A percentile compares a stretch with the other conserved stretches of the same genome.
Evolutionary conservation across 2,329 filamentous ascomycete genomes (phyloP).

Genomic region (Fusarium miscanthi): DNA sequence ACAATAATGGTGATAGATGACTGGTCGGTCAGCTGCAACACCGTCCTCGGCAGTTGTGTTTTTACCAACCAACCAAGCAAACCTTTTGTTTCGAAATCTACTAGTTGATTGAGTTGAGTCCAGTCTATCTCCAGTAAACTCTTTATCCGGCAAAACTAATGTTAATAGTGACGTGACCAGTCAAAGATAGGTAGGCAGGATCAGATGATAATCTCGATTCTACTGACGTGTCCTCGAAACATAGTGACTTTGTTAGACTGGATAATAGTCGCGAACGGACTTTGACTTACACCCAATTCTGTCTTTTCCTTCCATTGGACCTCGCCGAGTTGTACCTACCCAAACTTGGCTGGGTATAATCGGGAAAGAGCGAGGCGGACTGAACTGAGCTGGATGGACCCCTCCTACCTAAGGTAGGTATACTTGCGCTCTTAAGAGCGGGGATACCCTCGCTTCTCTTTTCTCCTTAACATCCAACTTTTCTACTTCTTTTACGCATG

Average conservation of each 20-base stretch:
- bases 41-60: slow-evolving; percentile 13
- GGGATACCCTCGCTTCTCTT: slow-evolving; percentile 19
- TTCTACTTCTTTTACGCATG: not conserved
- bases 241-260: not conserved
- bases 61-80: not conserved
- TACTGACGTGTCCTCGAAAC: not conserved
- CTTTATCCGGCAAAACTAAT: not conserved
- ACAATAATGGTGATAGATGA: slow-evolving; percentile 1
- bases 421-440: slow-evolving; percentile 20
- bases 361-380: slow-evolving; percentile 20
- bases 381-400: slow-evolving; percentile 1
- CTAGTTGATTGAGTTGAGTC: slow-evolving; percentile 12
- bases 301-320: slow-evolving; percentile 1
- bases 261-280: slow-evolving; percentile 1
- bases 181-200: not conserved
- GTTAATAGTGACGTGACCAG: not conserved
- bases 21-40: not conserved
- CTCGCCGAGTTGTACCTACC: not conserved
- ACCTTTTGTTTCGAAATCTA: not conserved
- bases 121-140: not conserved
- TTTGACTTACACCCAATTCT: not conserved
- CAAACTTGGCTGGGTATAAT: slow-evolving; percentile 8
- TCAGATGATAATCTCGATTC: slow-evolving; percentile 1
- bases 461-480: slow-evolving; percentile 23
- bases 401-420: slow-evolving; percentile 13